Base-by-base conservation (phyloP, 1,284 basidiomycete species). In the Tylopilus sp. region DNA sequence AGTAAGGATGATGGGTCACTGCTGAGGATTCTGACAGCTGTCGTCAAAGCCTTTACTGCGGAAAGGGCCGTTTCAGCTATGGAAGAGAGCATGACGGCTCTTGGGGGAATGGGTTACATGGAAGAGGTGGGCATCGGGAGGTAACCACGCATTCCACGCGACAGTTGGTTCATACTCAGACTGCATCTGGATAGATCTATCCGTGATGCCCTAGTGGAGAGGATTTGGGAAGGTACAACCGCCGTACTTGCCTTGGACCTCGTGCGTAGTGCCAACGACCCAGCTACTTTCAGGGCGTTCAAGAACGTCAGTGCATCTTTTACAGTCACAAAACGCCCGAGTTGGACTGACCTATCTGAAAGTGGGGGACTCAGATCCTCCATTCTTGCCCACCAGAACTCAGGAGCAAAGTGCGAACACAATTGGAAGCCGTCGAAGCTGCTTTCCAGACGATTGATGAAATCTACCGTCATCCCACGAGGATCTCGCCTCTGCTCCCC, bases 81-180 rank as follows among this genome's bases (percentile, higher is more conserved):
- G 72, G 81, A 86, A 53, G 84, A 87, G 52, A 79, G 84, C 35
- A 89, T 92, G 85, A 74, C 81, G 35, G 72, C 81, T 5, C 71
- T 91, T 3, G 89, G 89, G 26, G 89, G 88, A 2, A 82, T 84
- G 44, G 89, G 89, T 0, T 92, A 90, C 59, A 90, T 92, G 86
- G 85, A 89, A 58, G 88, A 92, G 61, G 83, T 79, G 41, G 80
- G 77, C 1, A 76, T 87, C 47, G 82, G 80, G 11, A 71, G 77
- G 70, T 74, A 60, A 45, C 77, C 71, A n/a, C 11, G 39, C 36
- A 48, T 39, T 8, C 44, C 29, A 19, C 35, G 26, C 6, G 9
- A 13, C 2, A n/a, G 2, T 15, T 34, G 1, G 13, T 34, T 37
- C 31, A 34, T 7, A 33, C 39, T 26, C 13, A 12, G 6, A 21